Conservation (phyloP, 78 protist species). For the Dictyostelium purpureum region DNA sequence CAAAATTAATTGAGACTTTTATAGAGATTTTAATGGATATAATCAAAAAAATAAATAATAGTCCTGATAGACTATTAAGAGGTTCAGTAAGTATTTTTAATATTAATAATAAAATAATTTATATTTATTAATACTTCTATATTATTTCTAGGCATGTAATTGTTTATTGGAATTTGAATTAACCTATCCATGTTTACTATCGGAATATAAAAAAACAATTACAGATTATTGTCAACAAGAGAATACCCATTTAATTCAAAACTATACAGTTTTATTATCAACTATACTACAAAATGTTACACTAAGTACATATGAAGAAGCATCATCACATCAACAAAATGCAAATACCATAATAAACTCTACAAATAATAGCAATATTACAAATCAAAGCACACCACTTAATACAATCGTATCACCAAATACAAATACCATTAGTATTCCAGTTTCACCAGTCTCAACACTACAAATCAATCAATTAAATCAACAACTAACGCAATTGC, state of each 20-base stretch:
- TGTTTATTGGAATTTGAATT: conserved; percentile 70
- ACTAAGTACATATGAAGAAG: conserved; percentile 1
- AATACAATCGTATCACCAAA: neutral
- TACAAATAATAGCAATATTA: neutral
- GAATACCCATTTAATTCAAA: conserved; percentile 55
- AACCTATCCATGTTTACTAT: conserved; percentile 60
- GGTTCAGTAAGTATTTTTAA: conserved; percentile 40
- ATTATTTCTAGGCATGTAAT: conserved; percentile 25
- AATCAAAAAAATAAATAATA: conserved; percentile 29
- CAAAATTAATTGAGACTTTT: conserved; percentile 40
- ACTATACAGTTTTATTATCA: conserved; percentile 32
- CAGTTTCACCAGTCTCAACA: neutral
- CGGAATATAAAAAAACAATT: conserved; percentile 18
- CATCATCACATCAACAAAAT: neutral
- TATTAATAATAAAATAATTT: neutral
- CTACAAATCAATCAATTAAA: neutral
- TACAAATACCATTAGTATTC: conserved; percentile 1
- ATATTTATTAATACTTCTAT: neutral
- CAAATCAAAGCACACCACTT: neutral
- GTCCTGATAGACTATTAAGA: conserved; percentile 54
- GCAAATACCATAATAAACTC: neutral
- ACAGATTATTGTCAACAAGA: conserved; percentile 23
- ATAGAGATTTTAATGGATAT: conserved; percentile 38
- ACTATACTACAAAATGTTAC: conserved; percentile 37
- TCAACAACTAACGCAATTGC: neutral